phyloP scores from a whole-genome alignment of 805 yeast genomes.

The Metahyphopichia silvanorum region DNA sequence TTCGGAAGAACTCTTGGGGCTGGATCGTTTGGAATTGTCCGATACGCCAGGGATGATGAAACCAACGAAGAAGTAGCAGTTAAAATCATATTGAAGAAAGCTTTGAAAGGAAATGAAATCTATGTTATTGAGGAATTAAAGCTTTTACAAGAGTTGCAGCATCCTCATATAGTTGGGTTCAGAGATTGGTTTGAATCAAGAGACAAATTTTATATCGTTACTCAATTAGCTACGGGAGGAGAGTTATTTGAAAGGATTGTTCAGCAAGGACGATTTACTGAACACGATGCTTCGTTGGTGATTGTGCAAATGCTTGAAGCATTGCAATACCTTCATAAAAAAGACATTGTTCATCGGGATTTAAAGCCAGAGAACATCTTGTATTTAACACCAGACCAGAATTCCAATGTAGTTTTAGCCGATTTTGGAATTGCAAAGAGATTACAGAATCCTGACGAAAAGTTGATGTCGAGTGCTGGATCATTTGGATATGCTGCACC shows the following conservation, averaged over 20 bases:
- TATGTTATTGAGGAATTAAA: slow-evolving; percentile 77
- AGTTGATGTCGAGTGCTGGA: slow-evolving; percentile 75
- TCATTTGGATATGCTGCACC: slow-evolving; percentile 98
- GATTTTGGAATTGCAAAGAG: slow-evolving; percentile 95
- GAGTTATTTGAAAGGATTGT: slow-evolving; percentile 88
- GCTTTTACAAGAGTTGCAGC: slow-evolving; percentile 63
- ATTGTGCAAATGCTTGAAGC: slow-evolving; percentile 76
- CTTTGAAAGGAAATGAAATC: slow-evolving; percentile 73
- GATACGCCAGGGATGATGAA: slow-evolving; percentile 58
- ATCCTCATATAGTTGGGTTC: slow-evolving; percentile 86
- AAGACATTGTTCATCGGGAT: slow-evolving; percentile 88
- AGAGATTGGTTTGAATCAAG: slow-evolving; percentile 91
- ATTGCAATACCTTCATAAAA: slow-evolving; percentile 68
- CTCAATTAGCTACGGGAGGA: slow-evolving; percentile 95
- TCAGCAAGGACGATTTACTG: slow-evolving; percentile 79
- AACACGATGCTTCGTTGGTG: slow-evolving; percentile 77
- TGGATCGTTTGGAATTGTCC: slow-evolving; percentile 91
- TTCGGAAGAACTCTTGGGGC: slow-evolving; percentile 90
- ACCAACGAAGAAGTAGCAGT: slow-evolving; percentile 77
- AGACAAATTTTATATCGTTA: slow-evolving; percentile 89
- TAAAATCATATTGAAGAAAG: slow-evolving; percentile 83
- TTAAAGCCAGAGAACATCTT: slow-evolving; percentile 91
- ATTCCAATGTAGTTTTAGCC: slow-evolving; percentile 79
- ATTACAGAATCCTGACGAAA: slow-evolving; percentile 56
- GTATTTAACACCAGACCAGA: slow-evolving; percentile 51